Percentiles rank a stretch among this genome's conserved stretches.
Conservation (phyloP, 148 eudicot genomes). For the Amaranthus palmeri region DNA sequence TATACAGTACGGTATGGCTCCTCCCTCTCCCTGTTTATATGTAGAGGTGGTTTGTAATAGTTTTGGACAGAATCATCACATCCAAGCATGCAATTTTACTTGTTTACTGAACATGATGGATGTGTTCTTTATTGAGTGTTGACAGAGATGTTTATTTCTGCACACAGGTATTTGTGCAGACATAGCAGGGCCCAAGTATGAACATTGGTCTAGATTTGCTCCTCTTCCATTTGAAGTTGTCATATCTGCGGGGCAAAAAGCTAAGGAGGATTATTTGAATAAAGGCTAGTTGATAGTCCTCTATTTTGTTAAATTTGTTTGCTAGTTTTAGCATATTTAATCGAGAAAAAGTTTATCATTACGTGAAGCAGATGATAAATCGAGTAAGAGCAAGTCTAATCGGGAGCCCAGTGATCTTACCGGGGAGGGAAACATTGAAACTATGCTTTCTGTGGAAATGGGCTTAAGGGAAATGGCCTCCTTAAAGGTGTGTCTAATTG, state of each 20-base stretch:
- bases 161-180: constrained; percentile 82
- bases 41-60: not conserved
- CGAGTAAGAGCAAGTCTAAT: constrained; percentile 53
- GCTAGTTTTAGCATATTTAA: not conserved
- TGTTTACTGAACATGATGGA: too few species aligned
- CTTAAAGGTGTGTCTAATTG: constrained; percentile 53
- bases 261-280: constrained; percentile 67
- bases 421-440: constrained; percentile 95
- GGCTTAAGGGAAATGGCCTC: constrained; percentile 91
- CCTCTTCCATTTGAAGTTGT: constrained; percentile 98
- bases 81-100: too few species aligned
- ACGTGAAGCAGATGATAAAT: constrained; percentile 44
- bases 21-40: constrained; percentile 4
- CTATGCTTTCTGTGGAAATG: constrained; percentile 98
- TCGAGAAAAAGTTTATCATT: not conserved
- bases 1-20: constrained; percentile 61
- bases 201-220: constrained; percentile 90
- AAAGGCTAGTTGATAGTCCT: constrained; percentile 38
- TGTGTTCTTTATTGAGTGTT: not conserved
- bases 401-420: constrained; percentile 73
- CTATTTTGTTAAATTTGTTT: constrained; percentile 13
- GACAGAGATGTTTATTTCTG: constrained; percentile 1
- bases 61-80: too few species aligned
- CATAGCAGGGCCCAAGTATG: constrained; percentile 79
- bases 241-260: constrained; percentile 95